phyloP scores from a whole-genome alignment of 2,329 filamentous ascomycete species.

The Ascochyta lentis region DNA sequence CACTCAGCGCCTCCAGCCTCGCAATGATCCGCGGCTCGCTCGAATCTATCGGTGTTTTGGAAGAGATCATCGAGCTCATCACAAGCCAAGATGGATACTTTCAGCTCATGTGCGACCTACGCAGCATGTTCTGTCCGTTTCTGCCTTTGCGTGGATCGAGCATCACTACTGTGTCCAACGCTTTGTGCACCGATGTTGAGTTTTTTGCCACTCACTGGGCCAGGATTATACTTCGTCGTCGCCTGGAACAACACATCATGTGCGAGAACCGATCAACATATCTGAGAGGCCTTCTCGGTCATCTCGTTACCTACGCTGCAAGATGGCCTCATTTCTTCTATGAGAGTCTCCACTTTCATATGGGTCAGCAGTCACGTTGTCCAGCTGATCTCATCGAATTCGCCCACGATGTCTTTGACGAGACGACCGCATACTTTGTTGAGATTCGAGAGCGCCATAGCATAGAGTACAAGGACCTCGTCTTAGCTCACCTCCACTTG shows the following conservation, averaged over 20 bases:
- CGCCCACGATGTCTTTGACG: constrained; percentile 6
- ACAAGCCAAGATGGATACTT: neutral
- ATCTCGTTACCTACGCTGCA: constrained; percentile 4
- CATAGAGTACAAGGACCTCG: constrained; percentile 2
- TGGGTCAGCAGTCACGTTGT: constrained; percentile 1
- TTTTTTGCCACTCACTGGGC: constrained; percentile 1
- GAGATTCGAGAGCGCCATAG: neutral
- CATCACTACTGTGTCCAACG: neutral
- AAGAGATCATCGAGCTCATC: neutral
- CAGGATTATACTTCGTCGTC: constrained; percentile 1
- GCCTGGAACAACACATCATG: neutral
- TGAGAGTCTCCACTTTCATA: constrained; percentile 3
- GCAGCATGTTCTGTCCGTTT: constrained; percentile 1
- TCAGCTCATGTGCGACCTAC: neutral
- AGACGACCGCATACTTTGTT: constrained; percentile 5
- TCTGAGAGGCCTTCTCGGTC: neutral
- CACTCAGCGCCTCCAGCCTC: neutral
- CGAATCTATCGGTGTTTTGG: neutral
- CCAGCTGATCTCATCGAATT: constrained; percentile 2
- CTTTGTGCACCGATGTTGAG: neutral
- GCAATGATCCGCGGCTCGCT: neutral
- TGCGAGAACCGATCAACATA: neutral
- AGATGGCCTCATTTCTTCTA: constrained; percentile 5
- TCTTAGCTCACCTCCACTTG: constrained; percentile 1
- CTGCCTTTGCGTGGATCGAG: neutral